Percentiles rank a stretch among this genome's conserved stretches.
Conservation (phyloP, 306 rosid species). For the Castanea mollissima region DNA sequence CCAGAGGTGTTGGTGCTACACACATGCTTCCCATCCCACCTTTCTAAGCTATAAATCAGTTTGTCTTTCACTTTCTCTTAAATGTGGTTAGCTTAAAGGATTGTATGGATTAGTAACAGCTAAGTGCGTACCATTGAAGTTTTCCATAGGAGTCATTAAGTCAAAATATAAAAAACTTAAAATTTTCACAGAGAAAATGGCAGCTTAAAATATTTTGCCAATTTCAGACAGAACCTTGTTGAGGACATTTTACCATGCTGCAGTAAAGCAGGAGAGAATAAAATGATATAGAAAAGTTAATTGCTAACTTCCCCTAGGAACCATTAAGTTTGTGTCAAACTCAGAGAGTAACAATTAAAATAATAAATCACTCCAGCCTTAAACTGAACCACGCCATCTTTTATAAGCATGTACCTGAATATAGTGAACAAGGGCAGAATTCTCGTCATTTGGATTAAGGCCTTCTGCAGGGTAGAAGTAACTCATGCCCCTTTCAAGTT, state of each 20-base stretch:
- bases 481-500: conserved; percentile 66
- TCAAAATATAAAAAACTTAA: neutral
- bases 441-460: conserved; percentile 79
- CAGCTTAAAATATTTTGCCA: neutral
- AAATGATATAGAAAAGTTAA: neutral
- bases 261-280: neutral
- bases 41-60: neutral
- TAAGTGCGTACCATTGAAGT: neutral
- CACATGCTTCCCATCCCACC: neutral
- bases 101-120: neutral
- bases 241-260: neutral
- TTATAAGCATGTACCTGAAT: conserved; percentile 57
- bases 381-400: neutral
- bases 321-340: neutral
- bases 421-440: conserved; percentile 85
- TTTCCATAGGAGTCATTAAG: neutral
- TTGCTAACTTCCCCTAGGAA: neutral
- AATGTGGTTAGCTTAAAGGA: neutral
- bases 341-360: neutral
- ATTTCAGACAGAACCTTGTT: neutral
- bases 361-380: neutral
- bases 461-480: conserved; percentile 78
- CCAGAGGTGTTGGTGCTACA: neutral
- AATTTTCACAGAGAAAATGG: neutral
- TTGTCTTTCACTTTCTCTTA: neutral